These are phyloP conservation scores for Fusarium luffae DNA, from an alignment of 2,329 filamentous ascomycete genomes.

Conservation along the genomic window DNA sequence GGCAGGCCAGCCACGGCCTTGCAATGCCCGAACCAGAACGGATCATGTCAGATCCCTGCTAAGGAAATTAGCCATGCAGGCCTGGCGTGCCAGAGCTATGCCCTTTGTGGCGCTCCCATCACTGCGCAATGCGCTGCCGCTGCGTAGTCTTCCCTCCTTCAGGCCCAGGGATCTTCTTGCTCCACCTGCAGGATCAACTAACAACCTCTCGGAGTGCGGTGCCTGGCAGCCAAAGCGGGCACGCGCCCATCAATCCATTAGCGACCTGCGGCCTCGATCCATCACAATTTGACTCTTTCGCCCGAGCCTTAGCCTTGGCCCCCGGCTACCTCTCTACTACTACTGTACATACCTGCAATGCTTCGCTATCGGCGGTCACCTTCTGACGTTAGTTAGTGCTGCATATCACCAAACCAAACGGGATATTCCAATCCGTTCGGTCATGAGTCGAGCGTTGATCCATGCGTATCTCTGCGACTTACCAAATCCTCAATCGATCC, in stretches of 20 bases:
- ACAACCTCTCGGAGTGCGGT: slow-evolving; percentile 34
- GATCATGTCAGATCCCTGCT: slow-evolving; percentile 29
- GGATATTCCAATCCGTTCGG: background rate
- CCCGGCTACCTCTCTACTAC: background rate
- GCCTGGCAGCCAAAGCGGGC: slow-evolving; percentile 38
- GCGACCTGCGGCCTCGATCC: slow-evolving; percentile 32
- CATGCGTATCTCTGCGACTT: slow-evolving; percentile 11
- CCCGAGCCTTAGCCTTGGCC: background rate
- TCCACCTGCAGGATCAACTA: slow-evolving; percentile 20
- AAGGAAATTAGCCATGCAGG: slow-evolving; percentile 33
- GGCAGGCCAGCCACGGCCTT: slow-evolving; percentile 32
- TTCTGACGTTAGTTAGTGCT: background rate
- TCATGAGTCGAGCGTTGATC: slow-evolving; percentile 12
- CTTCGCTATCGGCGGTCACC: slow-evolving; percentile 1
- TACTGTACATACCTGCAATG: background rate
- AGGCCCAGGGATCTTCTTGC: slow-evolving; percentile 15
- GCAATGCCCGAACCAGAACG: slow-evolving; percentile 34
- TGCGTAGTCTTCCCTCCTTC: background rate
- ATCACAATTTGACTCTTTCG: slow-evolving; percentile 32
- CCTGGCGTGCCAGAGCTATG: slow-evolving; percentile 32
- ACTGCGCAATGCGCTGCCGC: background rate
- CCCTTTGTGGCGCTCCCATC: slow-evolving; percentile 9
- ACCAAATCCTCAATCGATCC: background rate
- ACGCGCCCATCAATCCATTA: slow-evolving; percentile 29
- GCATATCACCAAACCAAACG: background rate